A percentile compares a stretch with the other conserved stretches of the same genome.
These are phyloP conservation scores for Tetrahymena borealis DNA, from an alignment of 73 alveolate species.

Conservation along the genomic window DNA sequence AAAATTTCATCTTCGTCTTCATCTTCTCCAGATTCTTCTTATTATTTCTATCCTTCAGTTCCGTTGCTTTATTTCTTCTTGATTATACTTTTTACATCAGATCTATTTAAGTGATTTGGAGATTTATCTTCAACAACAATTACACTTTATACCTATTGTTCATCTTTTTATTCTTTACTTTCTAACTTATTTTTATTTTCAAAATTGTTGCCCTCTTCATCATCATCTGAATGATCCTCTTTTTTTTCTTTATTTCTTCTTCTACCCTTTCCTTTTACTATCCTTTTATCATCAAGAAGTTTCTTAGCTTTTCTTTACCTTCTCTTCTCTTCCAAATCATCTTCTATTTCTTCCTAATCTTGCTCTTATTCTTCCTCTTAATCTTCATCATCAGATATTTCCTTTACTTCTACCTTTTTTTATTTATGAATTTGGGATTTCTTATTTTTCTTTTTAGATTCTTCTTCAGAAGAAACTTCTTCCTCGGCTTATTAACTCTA, in stretches of 20 bases:
- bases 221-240: too few relatives aligned
- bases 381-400: neutral
- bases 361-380: neutral
- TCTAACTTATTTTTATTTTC: neutral
- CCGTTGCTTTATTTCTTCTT: neutral
- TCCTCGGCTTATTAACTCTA: neutral
- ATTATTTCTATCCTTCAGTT: neutral
- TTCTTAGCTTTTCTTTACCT: neutral
- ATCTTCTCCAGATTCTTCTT: neutral
- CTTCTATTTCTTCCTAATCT: neutral
- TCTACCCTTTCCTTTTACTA: neutral
- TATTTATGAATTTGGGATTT: neutral
- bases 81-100: neutral
- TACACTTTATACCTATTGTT: neutral
- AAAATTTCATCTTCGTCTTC: neutral
- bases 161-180: neutral
- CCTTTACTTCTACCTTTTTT: neutral
- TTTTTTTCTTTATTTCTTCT: neutral
- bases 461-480: neutral
- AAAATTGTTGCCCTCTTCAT: neutral
- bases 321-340: neutral
- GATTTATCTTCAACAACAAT: neutral
- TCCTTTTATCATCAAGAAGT: neutral
- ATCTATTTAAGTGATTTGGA: neutral
- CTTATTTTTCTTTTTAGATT: neutral